Conservation (phyloP, 192 early-diverging fungal genomes). For the Dissophora ornata region DNA sequence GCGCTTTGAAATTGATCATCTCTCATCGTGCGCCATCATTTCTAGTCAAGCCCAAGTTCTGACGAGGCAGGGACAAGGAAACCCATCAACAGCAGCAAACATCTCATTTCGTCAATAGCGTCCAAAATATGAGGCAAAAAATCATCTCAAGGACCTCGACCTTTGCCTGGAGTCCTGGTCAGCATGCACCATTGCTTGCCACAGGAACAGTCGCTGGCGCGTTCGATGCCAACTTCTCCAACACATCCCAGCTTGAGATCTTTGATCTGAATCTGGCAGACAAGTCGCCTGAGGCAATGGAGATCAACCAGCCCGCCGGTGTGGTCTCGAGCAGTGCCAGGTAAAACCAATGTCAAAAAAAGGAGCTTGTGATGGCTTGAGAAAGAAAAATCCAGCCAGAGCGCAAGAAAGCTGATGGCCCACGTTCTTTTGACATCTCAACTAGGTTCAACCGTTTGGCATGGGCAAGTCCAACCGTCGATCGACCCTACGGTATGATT, state of each 20-base stretch:
- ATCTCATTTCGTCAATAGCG: conserved; percentile 17
- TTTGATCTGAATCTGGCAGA: conserved; percentile 75
- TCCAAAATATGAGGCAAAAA: conserved; percentile 61
- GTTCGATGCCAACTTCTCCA: conserved; percentile 95
- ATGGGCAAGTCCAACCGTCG: conserved; percentile 70
- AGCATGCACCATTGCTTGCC: conserved; percentile 82
- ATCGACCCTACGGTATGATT: conserved; percentile 78
- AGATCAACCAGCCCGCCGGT: conserved; percentile 63
- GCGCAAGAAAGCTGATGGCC: not conserved
- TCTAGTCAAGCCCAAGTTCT: not conserved
- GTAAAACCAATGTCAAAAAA: conserved; percentile 50
- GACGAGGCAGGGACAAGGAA: not conserved
- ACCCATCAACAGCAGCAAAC: not conserved
- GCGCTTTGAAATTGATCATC: too few relatives aligned
- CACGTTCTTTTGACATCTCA: conserved; percentile 3
- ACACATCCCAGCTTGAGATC: conserved; percentile 88
- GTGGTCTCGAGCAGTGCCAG: conserved; percentile 68
- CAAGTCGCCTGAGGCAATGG: conserved; percentile 47
- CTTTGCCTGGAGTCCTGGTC: conserved; percentile 87
- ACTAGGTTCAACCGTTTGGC: conserved; percentile 90
- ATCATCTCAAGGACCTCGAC: conserved; percentile 85
- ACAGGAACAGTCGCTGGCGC: conserved; percentile 95
- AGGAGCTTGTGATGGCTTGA: too few relatives aligned
- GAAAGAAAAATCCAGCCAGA: too few relatives aligned
- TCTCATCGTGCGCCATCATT: not conserved